Conservation (phyloP, 345 rosid species). For the Ceriops tagal region DNA sequence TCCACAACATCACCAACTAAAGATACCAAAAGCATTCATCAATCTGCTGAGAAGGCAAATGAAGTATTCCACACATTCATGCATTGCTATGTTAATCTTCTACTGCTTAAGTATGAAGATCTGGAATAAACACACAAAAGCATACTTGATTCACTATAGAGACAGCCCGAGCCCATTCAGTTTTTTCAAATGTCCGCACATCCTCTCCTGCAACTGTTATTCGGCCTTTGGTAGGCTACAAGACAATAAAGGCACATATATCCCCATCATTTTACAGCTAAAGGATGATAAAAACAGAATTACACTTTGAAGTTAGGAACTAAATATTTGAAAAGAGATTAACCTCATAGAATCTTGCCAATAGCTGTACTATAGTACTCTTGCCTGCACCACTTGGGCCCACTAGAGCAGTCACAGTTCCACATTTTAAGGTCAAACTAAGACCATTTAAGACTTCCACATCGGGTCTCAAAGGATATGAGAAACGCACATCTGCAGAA, state of each 20-base stretch:
- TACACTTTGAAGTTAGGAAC: slow-evolving; percentile 6
- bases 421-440: slow-evolving; percentile 61
- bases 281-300: background rate
- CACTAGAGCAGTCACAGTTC: slow-evolving; percentile 89
- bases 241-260: slow-evolving; percentile 14
- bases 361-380: slow-evolving; percentile 87
- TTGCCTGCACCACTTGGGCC: slow-evolving; percentile 98
- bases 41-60: background rate
- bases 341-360: slow-evolving; percentile 97
- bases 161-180: slow-evolving; percentile 84
- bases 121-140: background rate
- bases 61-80: background rate
- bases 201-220: slow-evolving; percentile 89
- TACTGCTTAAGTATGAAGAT: slow-evolving; percentile 1
- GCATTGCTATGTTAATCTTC: background rate
- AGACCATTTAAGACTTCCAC: slow-evolving; percentile 70
- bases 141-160: slow-evolving; percentile 92
- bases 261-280: slow-evolving; percentile 7
- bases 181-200: slow-evolving; percentile 85
- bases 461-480: slow-evolving; percentile 84
- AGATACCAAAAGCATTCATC: background rate
- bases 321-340: background rate
- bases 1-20: background rate
- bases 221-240: slow-evolving; percentile 82
- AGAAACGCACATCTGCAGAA: slow-evolving; percentile 73